Base-by-base conservation (phyloP, 2,329 filamentous ascomycete genomes). In the Exserohilum turcica region DNA sequence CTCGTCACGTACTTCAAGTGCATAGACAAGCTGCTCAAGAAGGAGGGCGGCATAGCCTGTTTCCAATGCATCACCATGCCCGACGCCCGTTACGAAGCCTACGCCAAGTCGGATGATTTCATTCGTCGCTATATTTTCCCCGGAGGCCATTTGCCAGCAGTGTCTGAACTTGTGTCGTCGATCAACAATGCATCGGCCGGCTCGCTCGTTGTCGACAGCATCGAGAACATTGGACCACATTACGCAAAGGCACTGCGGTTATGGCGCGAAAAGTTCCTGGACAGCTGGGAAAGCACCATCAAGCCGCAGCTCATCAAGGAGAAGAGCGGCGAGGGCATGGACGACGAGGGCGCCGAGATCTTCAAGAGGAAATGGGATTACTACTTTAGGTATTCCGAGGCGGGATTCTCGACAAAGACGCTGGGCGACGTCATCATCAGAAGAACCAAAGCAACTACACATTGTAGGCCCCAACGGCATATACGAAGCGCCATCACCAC, bases 31-130 rank as follows among this genome's bases (percentile, higher is more conserved):
- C 71, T 90, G 28, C 72, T 91, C 37, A 90, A 91, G 72, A 80
- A 79, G 42, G 79, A 87, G 13, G 85, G 84, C 2, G 85, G 87
- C 1, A 82, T 90, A 37, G 86, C 84, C 6, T 83, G 88, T 42
- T 89, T 91, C 71, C 88, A 91, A 70, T 90, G 87, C 72, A 91
- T 90, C 66, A 91, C 88, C 2, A 90, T 90, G 82, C 87, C 87
- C 0, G 86, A 91, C 32, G 65, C 80, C 33, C 80, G 86, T 45
- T 87, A 89, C 67, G 83, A 85, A 57, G 82, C 81, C 6, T 90
- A 90, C 66, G 80, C 84, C 15, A 84, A 82, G 62, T 81, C 82
- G 2, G 84, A 88, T 70, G 88, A 90, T 67, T 91, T 91, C 73
- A 90, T 91, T 67, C 83, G 87, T 52, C 85, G 86, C 57, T 90